Evolutionary conservation across 768 basidiomycete species (phyloP).

Genomic region (Hericium erinaceus): DNA sequence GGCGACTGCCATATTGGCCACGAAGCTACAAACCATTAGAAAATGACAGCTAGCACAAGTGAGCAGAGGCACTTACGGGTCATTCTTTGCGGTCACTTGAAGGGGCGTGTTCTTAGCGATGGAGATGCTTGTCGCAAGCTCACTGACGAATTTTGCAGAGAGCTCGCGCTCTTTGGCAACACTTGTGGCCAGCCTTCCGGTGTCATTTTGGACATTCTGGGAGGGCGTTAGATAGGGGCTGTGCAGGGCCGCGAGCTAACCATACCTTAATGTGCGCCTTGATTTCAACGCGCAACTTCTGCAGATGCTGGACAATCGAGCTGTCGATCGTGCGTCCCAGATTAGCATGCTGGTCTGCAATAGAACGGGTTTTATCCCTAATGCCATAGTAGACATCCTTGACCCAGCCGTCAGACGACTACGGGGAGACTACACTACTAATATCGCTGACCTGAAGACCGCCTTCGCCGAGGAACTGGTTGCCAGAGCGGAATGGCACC

Average conservation of each 20-base stretch:
- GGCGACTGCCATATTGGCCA: slow-evolving; percentile 61
- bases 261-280: slow-evolving; percentile 92
- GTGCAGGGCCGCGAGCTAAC: neutral
- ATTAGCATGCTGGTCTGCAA: slow-evolving; percentile 95
- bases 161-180: slow-evolving; percentile 92
- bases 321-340: slow-evolving; percentile 93
- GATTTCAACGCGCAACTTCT: slow-evolving; percentile 90
- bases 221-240: neutral
- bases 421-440: neutral
- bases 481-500: slow-evolving; percentile 90
- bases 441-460: slow-evolving; percentile 63
- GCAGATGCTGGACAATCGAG: slow-evolving; percentile 94
- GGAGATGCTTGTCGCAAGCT: slow-evolving; percentile 81
- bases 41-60: slow-evolving; percentile 2
- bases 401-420: neutral
- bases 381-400: slow-evolving; percentile 90
- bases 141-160: slow-evolving; percentile 77
- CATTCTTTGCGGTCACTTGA: slow-evolving; percentile 65
- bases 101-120: slow-evolving; percentile 94
- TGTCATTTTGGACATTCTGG: slow-evolving; percentile 93
- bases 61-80: slow-evolving; percentile 56
- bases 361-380: slow-evolving; percentile 85
- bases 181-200: slow-evolving; percentile 80
- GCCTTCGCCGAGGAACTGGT: slow-evolving; percentile 97
- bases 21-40: slow-evolving; percentile 33